Evolutionary conservation across 805 yeast genomes (phyloP).

Genomic region (Saccharomycopsis guyanensis): DNA sequence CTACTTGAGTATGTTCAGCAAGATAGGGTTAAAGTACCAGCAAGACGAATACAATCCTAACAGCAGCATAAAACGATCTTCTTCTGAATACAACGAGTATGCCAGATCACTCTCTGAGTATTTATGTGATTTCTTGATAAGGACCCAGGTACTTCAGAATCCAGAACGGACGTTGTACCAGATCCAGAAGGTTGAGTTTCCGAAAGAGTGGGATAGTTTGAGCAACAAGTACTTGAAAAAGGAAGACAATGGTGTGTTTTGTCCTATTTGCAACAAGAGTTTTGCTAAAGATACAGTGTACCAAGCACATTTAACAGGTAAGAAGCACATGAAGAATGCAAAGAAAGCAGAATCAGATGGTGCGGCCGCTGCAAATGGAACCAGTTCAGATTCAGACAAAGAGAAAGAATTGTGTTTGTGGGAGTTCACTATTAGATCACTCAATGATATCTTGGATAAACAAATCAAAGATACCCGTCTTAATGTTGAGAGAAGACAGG

Average conservation of each 20-base stretch:
- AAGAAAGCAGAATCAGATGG: constrained; percentile 8
- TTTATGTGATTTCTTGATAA: constrained; percentile 38
- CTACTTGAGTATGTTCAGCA: constrained; percentile 41
- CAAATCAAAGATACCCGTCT: constrained; percentile 43
- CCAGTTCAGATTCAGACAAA: constrained; percentile 1
- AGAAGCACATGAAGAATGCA: constrained; percentile 57
- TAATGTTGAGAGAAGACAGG: constrained; percentile 57
- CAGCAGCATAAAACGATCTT: constrained; percentile 24
- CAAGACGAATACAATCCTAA: constrained; percentile 22
- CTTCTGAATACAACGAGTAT: constrained; percentile 37
- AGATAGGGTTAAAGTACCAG: constrained; percentile 27
- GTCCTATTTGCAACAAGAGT: constrained; percentile 53
- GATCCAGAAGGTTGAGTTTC: constrained; percentile 26
- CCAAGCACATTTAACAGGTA: constrained; percentile 62
- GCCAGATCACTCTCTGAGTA: constrained; percentile 41
- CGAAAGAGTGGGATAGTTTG: constrained; percentile 23
- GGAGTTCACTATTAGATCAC: constrained; percentile 35
- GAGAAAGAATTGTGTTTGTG: constrained; percentile 25
- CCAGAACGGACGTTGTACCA: constrained; percentile 28
- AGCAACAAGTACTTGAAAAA: constrained; percentile 19
- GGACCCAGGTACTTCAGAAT: constrained; percentile 42
- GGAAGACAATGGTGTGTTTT: constrained; percentile 32
- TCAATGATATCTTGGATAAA: constrained; percentile 33
- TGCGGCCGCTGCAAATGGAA: neutral
- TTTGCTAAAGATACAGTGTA: constrained; percentile 63